Evolutionary conservation across 352 stramenopile species (phyloP), one percentile per base, ranked within the genome.

Genomic region (Phytophthora foliorum): DNA sequence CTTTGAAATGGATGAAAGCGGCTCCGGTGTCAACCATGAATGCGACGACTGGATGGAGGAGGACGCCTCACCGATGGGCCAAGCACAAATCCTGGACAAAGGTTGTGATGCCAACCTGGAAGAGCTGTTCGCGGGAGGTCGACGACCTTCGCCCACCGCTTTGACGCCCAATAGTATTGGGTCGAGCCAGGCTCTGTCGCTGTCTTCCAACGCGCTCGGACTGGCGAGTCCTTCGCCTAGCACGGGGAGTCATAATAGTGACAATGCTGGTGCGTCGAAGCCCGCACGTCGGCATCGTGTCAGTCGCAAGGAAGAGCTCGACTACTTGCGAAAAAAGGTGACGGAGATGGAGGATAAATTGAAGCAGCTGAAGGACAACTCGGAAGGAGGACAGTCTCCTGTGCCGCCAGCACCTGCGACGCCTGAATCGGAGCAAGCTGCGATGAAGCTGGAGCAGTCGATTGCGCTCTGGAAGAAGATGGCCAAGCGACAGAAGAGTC

Each of bases 381-480:
- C 62, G 16, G 60, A 68, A 21, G 38, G 36, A 4, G 51, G 22
- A 0, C 32, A 29, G 0, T 52, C 55, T 41, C 52, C 46, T 41
- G 0, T 53, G 21, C 14, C 55, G 21, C 7, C 39, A n/a, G 24
- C 46, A 11, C 55, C 55, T 27, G 22, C 4, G n/a, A 32, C 51
- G 16, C 36, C 21, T 13, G 36, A 60, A 9, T 48, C 53, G 10
- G n/a, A 56, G 17, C 25, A 42, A 21, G 67, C 42, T 48, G 51
- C 67, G 6, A 55, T 61, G 49, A 41, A 62, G 6, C 34, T 71
- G 1, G 34, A 81, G 48, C 63, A 73, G n/a, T 76, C 69, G 0
- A 44, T 69, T 29, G 63, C 69, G 6, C 57, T 86, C 31, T 87
- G 81, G 81, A 73, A 80, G 48, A 72, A 76, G 13, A 72, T 89